Base-by-base conservation (phyloP, 2,329 filamentous ascomycete genomes). In the Cladobotryum mycophilum region DNA sequence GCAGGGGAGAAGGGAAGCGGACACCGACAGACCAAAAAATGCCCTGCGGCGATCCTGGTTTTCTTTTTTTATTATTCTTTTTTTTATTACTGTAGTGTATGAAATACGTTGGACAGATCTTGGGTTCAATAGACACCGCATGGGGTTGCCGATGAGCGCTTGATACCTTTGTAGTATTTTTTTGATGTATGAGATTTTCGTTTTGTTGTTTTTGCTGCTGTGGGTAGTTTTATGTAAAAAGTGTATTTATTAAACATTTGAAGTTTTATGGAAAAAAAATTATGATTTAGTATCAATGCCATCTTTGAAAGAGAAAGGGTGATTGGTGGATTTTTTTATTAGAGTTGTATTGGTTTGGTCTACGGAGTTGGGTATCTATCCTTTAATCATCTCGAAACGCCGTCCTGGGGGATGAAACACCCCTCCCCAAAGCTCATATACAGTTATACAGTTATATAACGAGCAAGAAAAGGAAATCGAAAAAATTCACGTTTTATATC, bases 81-180 rank as follows among this genome's bases (percentile, higher is more conserved):
- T 25, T 30, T n/a, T 15, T 45, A 11, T 45, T 25, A 15, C 30
- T 49, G 30, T 40, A 49, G 50, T 52, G 49, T 48, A 48, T 48
- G 49, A 41, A 52, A 42, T 48, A 49, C 15, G 46, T 46, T 48
- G 46, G 41, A 46, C 36, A 52, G 33, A 46, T 20, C 33, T 48
- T 30, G 25, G 48, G 45, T 52, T 45, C 35, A 44, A 45, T 48
- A 52, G 49, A 52, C 45, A 15, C 41, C 41, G 41, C 25, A 44
- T 14, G 18, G 36, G 36, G 14, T 38, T 38, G 5, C 14, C 14
- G 36, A 17, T 17, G 36, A 38, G 36, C 17, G 36, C 36, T 38
- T 14, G 12, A 38, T 38, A 38, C 36, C 25, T 30, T 30, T 30
- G 25, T 30, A 30, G 25, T 30, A 30, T 30, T 30, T 8, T 30